Percentiles rank a stretch among this genome's conserved stretches.
These are phyloP conservation scores for Protea cynaroides DNA, from an alignment of 164 flowering plant genomes.

Conservation along the genomic window DNA sequence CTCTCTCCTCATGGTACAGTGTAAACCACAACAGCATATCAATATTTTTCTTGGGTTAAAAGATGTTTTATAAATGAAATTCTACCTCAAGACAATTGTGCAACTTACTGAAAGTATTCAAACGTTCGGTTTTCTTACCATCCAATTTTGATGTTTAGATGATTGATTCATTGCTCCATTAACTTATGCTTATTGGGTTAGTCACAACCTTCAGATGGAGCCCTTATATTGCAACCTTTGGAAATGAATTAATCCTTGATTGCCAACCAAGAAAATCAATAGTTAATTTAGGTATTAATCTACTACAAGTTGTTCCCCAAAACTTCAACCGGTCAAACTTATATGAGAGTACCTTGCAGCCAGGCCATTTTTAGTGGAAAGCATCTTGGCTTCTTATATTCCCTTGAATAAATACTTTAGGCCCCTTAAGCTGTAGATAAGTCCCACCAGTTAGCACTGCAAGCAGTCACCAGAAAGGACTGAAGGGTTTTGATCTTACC, in stretches of 20 bases:
- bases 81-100: not conserved
- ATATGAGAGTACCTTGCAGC: constrained; percentile 32
- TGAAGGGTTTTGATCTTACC: constrained; percentile 29
- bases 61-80: not conserved
- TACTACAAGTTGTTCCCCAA: not conserved
- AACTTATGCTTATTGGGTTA: not conserved
- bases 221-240: not conserved
- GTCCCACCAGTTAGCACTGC: not conserved
- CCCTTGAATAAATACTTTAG: constrained; percentile 78
- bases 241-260: not conserved
- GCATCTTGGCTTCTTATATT: constrained; percentile 27
- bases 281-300: not conserved
- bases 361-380: constrained; percentile 50
- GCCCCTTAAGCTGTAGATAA: constrained; percentile 49
- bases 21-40: too few relatives aligned
- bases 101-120: not conserved
- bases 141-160: not conserved
- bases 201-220: not conserved
- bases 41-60: too few relatives aligned
- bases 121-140: not conserved
- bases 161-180: not conserved
- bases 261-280: not conserved
- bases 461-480: not conserved
- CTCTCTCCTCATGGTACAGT: too few relatives aligned
- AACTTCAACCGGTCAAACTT: not conserved